These are phyloP conservation scores for Gracilaria caudata DNA, from an alignment of 23 red algal genomes.

Conservation along the genomic window DNA sequence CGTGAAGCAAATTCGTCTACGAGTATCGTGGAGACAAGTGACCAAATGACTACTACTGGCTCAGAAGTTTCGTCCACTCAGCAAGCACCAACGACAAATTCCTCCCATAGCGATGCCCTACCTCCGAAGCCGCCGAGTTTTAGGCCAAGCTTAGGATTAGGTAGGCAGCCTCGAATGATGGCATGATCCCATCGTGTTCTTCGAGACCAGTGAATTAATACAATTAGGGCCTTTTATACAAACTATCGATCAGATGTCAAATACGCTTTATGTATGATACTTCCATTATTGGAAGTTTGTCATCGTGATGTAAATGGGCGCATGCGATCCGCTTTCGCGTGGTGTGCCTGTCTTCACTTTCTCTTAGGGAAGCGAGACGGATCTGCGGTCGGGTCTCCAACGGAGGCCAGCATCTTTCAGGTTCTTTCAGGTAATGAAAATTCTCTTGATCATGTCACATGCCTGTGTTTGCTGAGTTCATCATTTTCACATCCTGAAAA, in stretches of 20 bases:
- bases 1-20: conserved; percentile 6
- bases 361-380: too few relatives aligned
- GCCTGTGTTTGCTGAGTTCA: neutral
- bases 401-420: too few relatives aligned
- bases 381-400: too few relatives aligned
- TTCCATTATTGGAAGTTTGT: too few relatives aligned
- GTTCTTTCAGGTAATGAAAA: too few relatives aligned
- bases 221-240: neutral
- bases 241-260: neutral
- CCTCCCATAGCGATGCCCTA: neutral
- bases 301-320: too few relatives aligned
- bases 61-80: conserved; percentile 10
- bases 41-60: neutral
- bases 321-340: too few relatives aligned
- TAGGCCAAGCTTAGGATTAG: neutral
- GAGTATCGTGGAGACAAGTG: conserved; percentile 21
- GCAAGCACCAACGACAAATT: neutral
- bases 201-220: neutral
- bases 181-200: neutral
- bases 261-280: too few relatives aligned
- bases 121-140: neutral
- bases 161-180: conserved; percentile 43
- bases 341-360: too few relatives aligned
- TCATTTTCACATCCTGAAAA: conserved; percentile 19
- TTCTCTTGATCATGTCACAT: too few relatives aligned